These are phyloP conservation scores for Cryptococcus sp. DNA, from an alignment of 1,284 basidiomycete genomes.

Conservation along the genomic window DNA sequence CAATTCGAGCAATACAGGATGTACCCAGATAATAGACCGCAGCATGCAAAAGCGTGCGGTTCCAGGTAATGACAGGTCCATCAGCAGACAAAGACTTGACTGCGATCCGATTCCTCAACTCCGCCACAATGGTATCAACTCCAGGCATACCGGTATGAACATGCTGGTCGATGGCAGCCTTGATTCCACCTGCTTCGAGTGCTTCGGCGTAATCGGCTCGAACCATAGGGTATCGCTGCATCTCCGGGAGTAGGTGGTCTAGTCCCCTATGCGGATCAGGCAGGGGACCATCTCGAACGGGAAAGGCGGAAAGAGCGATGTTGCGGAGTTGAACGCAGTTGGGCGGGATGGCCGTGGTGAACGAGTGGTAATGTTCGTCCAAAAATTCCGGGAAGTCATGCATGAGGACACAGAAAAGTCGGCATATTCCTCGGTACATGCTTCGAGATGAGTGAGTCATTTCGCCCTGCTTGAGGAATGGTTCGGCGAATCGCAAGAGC, in stretches of 20 bases:
- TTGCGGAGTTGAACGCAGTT: slow-evolving; percentile 96
- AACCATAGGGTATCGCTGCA: slow-evolving; percentile 83
- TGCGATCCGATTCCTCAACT: slow-evolving; percentile 73
- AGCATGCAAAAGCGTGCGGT: slow-evolving; percentile 81
- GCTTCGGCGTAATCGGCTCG: slow-evolving; percentile 82
- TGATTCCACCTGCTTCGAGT: slow-evolving; percentile 73
- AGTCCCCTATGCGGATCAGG: slow-evolving; percentile 57
- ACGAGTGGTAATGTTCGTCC: slow-evolving; percentile 91
- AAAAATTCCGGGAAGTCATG: slow-evolving; percentile 99
- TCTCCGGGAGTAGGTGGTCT: slow-evolving; percentile 68
- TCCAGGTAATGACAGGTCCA: slow-evolving; percentile 66
- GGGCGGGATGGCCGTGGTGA: slow-evolving; percentile 87
- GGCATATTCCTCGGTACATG: slow-evolving; percentile 87
- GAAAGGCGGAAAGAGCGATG: slow-evolving; percentile 93
- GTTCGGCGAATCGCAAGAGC: slow-evolving; percentile 87
- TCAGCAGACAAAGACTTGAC: slow-evolving; percentile 54
- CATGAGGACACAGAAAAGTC: slow-evolving; percentile 86
- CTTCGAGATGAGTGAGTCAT: slow-evolving; percentile 78
- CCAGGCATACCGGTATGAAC: slow-evolving; percentile 63
- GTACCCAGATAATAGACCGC: slow-evolving; percentile 93
- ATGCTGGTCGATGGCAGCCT: slow-evolving; percentile 73
- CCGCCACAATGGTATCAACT: slow-evolving; percentile 59
- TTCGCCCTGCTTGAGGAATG: slow-evolving; percentile 76
- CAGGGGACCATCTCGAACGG: slow-evolving; percentile 75
- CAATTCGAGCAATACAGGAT: slow-evolving; percentile 72